Conservation (phyloP, 352 stramenopile species). For the Pythium brachiatum region DNA sequence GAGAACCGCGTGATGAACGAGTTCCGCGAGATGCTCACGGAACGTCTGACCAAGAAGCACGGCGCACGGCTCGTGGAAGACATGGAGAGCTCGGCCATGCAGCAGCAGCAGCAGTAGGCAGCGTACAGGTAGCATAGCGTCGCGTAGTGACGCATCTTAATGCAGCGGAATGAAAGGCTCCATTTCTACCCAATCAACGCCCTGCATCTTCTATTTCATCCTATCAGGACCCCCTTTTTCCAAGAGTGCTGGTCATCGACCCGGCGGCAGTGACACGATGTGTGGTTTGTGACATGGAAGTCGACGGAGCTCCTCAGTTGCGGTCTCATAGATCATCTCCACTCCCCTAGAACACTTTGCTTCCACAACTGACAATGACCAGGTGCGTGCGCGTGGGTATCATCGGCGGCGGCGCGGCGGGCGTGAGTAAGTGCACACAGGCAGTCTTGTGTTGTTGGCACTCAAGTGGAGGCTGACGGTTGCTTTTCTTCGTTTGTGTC, state of each 20-base stretch:
- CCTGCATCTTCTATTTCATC: background rate
- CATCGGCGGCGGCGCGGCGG: slow-evolving; percentile 67
- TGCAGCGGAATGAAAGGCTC: background rate
- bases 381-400: slow-evolving; percentile 47
- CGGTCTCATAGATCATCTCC: background rate
- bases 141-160: background rate
- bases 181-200: slow-evolving; percentile 21
- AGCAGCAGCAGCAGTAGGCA: slow-evolving; percentile 33
- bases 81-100: slow-evolving; percentile 68
- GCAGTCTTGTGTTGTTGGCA: background rate
- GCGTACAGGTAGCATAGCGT: no score
- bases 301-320: background rate
- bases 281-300: background rate
- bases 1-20: slow-evolving; percentile 97
- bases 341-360: no score
- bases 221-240: background rate
- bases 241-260: background rate
- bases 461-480: slow-evolving; percentile 1
- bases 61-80: slow-evolving; percentile 82
- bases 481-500: background rate
- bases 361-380: slow-evolving; percentile 4
- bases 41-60: slow-evolving; percentile 87
- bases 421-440: slow-evolving; percentile 56
- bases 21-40: slow-evolving; percentile 93
- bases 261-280: background rate